A percentile compares a stretch with the other conserved stretches of the same genome.
Evolutionary conservation across 2,329 filamentous ascomycete species (phyloP).

Genomic region (Calonectria pteridis): DNA sequence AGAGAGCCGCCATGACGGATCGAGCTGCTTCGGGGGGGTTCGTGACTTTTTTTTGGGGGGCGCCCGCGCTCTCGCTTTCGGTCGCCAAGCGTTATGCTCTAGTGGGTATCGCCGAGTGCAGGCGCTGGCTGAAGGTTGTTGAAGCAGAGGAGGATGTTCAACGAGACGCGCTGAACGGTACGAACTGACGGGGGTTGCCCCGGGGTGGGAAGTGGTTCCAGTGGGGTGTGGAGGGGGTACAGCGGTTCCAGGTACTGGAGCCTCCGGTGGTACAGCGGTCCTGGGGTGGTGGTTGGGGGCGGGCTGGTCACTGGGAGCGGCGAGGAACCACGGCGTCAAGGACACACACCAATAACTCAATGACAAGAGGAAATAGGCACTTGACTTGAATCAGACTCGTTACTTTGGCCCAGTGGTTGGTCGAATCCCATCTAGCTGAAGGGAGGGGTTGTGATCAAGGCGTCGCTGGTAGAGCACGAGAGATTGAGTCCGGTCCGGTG

Average conservation of each 20-base stretch:
- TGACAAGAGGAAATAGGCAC: conserved; percentile 24
- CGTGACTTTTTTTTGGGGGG: conserved; percentile 17
- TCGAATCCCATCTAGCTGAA: conserved; percentile 15
- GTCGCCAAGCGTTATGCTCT: conserved; percentile 11
- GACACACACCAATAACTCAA: conserved; percentile 41
- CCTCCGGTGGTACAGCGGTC: conserved; percentile 34
- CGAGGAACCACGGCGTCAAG: conserved; percentile 41
- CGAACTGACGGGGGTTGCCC: conserved; percentile 13
- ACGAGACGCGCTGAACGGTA: conserved; percentile 16
- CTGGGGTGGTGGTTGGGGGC: conserved; percentile 27
- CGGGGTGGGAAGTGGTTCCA: conserved; percentile 22
- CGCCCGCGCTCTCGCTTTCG: conserved; percentile 27
- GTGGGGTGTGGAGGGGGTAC: conserved; percentile 37
- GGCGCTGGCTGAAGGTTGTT: background rate
- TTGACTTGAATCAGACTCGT: conserved; percentile 31
- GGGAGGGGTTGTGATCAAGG: conserved; percentile 12
- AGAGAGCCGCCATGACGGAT: conserved; percentile 42
- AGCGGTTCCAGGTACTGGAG: conserved; percentile 40
- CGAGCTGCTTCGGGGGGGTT: conserved; percentile 8
- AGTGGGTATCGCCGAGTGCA: conserved; percentile 25
- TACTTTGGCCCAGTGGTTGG: conserved; percentile 37
- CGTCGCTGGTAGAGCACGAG: conserved; percentile 29
- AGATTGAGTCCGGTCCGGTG: conserved; percentile 19
- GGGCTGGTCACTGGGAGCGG: conserved; percentile 40
- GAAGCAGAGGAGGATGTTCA: background rate